Conservation (phyloP, 306 rosid species). For the Prunus salicina region DNA sequence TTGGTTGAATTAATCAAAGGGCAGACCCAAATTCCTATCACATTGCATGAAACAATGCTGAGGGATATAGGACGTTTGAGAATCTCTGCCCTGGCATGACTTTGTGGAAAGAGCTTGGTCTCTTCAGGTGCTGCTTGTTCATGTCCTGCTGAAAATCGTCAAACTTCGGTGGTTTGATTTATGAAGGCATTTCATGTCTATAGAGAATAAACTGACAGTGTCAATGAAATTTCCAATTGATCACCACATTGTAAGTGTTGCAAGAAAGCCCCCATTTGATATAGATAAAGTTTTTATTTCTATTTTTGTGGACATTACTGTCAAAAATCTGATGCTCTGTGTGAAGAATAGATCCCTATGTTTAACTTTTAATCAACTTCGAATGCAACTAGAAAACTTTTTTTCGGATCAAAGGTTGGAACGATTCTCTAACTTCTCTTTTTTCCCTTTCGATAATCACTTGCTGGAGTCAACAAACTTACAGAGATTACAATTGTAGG, state of each 20-base stretch:
- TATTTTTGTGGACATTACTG: neutral
- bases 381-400: neutral
- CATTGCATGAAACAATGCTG: neutral
- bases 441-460: neutral
- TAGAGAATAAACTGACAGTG: neutral
- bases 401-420: too few species aligned
- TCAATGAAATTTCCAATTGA: neutral
- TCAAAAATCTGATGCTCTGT: neutral
- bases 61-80: neutral
- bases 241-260: neutral
- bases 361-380: neutral
- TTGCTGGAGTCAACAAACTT: neutral
- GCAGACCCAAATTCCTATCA: neutral
- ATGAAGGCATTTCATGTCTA: slow-evolving; percentile 5
- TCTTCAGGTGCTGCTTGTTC: slow-evolving; percentile 12
- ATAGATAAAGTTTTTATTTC: too few species aligned
- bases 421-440: neutral
- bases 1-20: slow-evolving; percentile 11
- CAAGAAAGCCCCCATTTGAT: neutral
- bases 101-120: neutral
- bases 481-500: neutral
- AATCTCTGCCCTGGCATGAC: neutral
- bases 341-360: neutral
- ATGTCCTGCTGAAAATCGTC: neutral
- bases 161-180: neutral